These are phyloP conservation scores for Capronia coronata DNA, from an alignment of 2,329 filamentous ascomycete genomes.

Conservation along the genomic window DNA sequence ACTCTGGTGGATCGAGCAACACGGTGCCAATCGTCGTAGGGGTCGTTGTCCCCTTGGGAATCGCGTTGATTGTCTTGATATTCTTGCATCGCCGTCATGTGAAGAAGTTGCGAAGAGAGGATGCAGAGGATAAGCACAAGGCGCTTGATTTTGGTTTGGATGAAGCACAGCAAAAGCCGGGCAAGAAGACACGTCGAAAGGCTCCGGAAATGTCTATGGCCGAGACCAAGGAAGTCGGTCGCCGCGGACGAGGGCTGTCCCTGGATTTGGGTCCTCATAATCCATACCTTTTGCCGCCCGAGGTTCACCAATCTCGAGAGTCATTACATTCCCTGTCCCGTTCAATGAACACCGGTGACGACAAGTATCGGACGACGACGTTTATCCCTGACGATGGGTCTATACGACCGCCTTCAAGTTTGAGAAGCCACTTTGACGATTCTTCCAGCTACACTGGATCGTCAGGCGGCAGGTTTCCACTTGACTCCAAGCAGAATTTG, in stretches of 20 bases:
- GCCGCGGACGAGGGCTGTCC: conserved; percentile 47
- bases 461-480: conserved; percentile 31
- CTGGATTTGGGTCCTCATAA: conserved; percentile 65
- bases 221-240: conserved; percentile 34
- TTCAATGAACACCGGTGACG: conserved; percentile 66
- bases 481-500: conserved; percentile 46
- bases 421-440: conserved; percentile 41
- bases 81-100: conserved; percentile 74
- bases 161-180: conserved; percentile 32
- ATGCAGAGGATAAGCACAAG: conserved; percentile 77
- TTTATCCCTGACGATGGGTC: conserved; percentile 49
- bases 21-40: conserved; percentile 63
- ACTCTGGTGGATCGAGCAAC: conserved; percentile 39
- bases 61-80: conserved; percentile 60
- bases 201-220: conserved; percentile 55
- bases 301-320: conserved; percentile 69
- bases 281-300: conserved; percentile 89
- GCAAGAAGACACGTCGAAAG: conserved; percentile 40
- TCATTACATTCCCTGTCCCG: conserved; percentile 81
- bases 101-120: conserved; percentile 66
- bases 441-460: conserved; percentile 49
- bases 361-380: conserved; percentile 67
- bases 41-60: conserved; percentile 66
- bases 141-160: conserved; percentile 89
- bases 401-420: conserved; percentile 34